A percentile compares a stretch with the other conserved stretches of the same genome.
Evolutionary conservation across 164 flowering plant genomes (phyloP).

Genomic region (Vitis cinerea): DNA sequence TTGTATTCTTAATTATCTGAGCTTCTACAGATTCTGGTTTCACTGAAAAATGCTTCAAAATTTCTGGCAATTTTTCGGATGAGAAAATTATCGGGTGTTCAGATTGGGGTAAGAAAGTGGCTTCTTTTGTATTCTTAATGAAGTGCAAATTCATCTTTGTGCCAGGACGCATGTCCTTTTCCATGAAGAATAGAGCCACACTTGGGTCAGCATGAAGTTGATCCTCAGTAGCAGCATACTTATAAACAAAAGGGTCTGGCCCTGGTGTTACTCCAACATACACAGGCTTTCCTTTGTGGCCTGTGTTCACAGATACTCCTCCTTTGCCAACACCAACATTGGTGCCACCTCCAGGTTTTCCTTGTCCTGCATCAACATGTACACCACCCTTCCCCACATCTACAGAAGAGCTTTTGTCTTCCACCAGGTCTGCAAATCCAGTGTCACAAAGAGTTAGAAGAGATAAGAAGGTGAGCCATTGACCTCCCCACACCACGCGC

Average conservation of each 20-base stretch:
- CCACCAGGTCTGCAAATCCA: slow-evolving; percentile 27
- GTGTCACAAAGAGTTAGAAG: not conserved
- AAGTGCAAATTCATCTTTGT: slow-evolving; percentile 32
- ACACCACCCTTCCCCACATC: slow-evolving; percentile 34
- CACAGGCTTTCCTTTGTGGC: slow-evolving; percentile 41
- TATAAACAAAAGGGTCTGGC: slow-evolving; percentile 22
- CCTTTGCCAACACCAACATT: slow-evolving; percentile 41
- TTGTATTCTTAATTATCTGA: slow-evolving; percentile 33
- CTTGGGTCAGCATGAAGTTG: slow-evolving; percentile 37
- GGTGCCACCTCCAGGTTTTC: slow-evolving; percentile 28
- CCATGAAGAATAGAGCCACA: slow-evolving; percentile 47
- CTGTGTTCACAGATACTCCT: slow-evolving; percentile 41
- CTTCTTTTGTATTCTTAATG: slow-evolving; percentile 19
- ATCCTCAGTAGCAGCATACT: slow-evolving; percentile 36
- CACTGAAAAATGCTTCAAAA: slow-evolving; percentile 28
- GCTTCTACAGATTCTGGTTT: slow-evolving; percentile 38
- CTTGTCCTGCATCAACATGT: slow-evolving; percentile 24
- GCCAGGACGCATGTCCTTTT: slow-evolving; percentile 33
- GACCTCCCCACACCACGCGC: no score
- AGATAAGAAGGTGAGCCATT: no score
- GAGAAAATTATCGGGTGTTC: slow-evolving; percentile 38
- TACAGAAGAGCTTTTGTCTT: slow-evolving; percentile 32
- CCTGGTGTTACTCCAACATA: slow-evolving; percentile 34
- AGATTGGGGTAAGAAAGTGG: slow-evolving; percentile 35
- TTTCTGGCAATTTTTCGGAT: slow-evolving; percentile 26